phyloP scores from a whole-genome alignment of 1,284 basidiomycete species.

The Pseudozyma tsukubaensis region DNA sequence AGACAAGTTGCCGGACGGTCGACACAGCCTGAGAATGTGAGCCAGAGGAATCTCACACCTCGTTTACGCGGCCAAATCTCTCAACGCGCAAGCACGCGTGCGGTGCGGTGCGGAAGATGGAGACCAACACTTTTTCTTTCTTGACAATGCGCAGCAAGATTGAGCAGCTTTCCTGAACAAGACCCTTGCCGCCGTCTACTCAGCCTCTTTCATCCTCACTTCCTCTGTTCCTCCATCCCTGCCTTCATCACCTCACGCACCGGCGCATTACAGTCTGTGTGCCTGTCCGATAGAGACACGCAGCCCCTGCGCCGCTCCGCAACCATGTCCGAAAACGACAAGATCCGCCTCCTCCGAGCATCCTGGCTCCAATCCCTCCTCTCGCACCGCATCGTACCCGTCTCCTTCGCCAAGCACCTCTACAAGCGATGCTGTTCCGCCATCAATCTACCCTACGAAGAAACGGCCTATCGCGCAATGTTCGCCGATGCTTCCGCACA shows the following conservation, averaged over 20 bases:
- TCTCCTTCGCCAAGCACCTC: slow-evolving; percentile 38
- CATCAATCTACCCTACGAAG: slow-evolving; percentile 15
- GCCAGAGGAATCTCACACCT: background rate
- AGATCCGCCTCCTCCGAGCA: slow-evolving; percentile 17
- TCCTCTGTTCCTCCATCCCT: background rate
- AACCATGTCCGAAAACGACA: slow-evolving; percentile 15
- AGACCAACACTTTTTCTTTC: slow-evolving; percentile 33
- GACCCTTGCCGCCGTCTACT: background rate
- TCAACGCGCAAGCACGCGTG: background rate
- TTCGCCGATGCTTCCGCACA: slow-evolving; percentile 23
- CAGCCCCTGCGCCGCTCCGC: background rate
- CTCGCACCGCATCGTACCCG: slow-evolving; percentile 48
- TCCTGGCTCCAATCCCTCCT: slow-evolving; percentile 50
- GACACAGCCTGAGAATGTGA: background rate
- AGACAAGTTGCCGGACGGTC: background rate
- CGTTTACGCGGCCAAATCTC: background rate
- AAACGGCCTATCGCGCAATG: slow-evolving; percentile 26
- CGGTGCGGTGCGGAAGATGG: background rate
- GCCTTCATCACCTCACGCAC: background rate
- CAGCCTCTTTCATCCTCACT: background rate
- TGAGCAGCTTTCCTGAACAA: slow-evolving; percentile 8
- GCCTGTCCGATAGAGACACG: too few relatives aligned
- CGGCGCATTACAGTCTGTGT: too few relatives aligned
- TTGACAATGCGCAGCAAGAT: background rate
- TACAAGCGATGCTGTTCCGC: slow-evolving; percentile 36